Base-by-base conservation (phyloP, 129 eudicot genomes). In the Artemisia annua region DNA sequence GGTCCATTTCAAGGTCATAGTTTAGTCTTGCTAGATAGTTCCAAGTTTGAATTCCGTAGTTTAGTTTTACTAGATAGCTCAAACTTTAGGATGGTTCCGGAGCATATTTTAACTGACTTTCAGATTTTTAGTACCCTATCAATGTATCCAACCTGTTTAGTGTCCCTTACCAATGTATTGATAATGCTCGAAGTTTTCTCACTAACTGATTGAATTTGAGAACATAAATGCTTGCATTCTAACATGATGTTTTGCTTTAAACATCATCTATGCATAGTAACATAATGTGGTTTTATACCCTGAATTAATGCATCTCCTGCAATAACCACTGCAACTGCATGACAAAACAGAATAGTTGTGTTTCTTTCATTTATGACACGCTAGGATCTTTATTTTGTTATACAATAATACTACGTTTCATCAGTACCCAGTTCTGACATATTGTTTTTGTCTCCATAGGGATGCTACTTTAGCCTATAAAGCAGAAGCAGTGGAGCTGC, bases 401-500 rank as follows among this genome's bases (percentile, higher is more conserved):
- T 51, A 16, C 46, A 67, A 46, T 39, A 39, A 39, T 39, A 39
- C 46, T 39, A 11, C 46, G 5, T 32, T 39, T 39, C 46, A 39
- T 8, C 46, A 8, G 1, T 39, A 39, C 10, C 46, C 46, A 39
- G 17, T 81, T 48, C 55, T 79, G 77, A 69, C 43, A 35, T 11
- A 32, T 24, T 49, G 17, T 35, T 28, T 51, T 12, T 11, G 28
- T 16, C 20, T 61, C 11, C 10, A 53, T 71, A 95, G 99, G 84
- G 99, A 95, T 76, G 89, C 97, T 60, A 95, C 99, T 67, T 69
- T 80, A 56, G 90, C 93, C 19, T 83, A 66, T 53, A 95, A 91
- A 76, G 84, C 87, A 70, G 99, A 95, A 85, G 97, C 97, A 7
- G 50, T 83, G 80, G 96, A 90, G 81, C 85, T 95, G 75, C 96